Evolutionary conservation across 192 early-diverging fungal species (phyloP).

Genomic region (Physocladia obscura): DNA sequence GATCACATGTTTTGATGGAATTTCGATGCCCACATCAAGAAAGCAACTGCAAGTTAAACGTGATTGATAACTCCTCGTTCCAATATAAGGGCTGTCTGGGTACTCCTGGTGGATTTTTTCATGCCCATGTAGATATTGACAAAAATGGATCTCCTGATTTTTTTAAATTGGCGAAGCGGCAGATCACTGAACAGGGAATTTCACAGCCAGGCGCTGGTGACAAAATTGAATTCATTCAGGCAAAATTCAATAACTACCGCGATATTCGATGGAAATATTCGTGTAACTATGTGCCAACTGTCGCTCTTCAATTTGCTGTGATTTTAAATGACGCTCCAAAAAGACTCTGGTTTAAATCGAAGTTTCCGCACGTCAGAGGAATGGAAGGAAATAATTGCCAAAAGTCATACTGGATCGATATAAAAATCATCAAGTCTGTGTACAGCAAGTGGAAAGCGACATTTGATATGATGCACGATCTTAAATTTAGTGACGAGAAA

Average conservation of each 20-base stretch:
- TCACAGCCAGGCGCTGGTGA: too few relatives aligned
- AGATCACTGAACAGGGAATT: neutral
- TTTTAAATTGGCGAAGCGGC: neutral
- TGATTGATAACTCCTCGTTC: constrained; percentile 7
- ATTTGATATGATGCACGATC: neutral
- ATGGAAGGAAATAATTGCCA: constrained; percentile 14
- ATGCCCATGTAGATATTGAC: neutral
- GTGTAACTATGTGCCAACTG: constrained; percentile 13
- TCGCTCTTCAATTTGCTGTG: constrained; percentile 6
- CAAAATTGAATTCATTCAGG: neutral
- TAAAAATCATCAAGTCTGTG: neutral
- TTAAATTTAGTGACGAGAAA: neutral
- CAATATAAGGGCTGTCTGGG: constrained; percentile 26
- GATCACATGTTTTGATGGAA: constrained; percentile 3
- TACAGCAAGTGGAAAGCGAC: neutral
- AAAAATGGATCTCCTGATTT: constrained; percentile 9
- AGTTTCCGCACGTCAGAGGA: neutral
- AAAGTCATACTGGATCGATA: constrained; percentile 22
- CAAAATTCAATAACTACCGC: constrained; percentile 17
- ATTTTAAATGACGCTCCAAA: neutral
- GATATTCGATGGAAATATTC: constrained; percentile 11
- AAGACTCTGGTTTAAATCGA: neutral
- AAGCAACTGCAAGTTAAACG: neutral
- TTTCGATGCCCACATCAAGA: constrained; percentile 16
- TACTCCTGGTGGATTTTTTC: constrained; percentile 22